Percentiles rank a stretch among this genome's conserved stretches.
Conservation (phyloP, 176 grass and related monocot genomes). For the Oryza australiensis region DNA sequence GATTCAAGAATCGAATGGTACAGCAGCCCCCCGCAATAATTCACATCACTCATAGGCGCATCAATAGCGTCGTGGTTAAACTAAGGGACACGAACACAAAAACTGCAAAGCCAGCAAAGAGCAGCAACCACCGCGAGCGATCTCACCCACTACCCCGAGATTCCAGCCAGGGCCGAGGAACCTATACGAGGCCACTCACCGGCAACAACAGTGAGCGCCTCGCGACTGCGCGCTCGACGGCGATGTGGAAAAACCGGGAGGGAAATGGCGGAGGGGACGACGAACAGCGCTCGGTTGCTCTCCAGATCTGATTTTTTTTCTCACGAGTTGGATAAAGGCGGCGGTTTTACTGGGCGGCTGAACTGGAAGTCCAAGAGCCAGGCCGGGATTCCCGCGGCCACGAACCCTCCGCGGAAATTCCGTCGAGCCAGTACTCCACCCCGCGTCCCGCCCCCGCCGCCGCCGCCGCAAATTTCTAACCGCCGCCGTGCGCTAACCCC, state of each 20-base stretch:
- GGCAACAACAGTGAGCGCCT: too few species aligned
- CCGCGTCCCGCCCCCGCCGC: too few species aligned
- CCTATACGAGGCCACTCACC: neutral
- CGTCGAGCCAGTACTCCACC: neutral
- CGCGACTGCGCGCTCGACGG: too few species aligned
- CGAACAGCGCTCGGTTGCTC: neutral
- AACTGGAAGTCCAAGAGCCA: neutral
- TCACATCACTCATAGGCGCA: neutral
- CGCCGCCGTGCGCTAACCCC: neutral
- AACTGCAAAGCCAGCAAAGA: too few species aligned
- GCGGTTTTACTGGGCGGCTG: neutral
- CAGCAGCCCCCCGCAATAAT: neutral
- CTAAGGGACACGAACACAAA: neutral
- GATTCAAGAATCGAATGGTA: neutral
- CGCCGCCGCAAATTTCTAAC: neutral
- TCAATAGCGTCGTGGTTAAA: neutral
- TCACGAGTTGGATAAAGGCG: neutral
- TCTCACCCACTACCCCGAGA: neutral
- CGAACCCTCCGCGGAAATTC: neutral
- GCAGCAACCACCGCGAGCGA: neutral
- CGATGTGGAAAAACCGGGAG: neutral
- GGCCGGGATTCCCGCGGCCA: neutral
- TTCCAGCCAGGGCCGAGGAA: neutral
- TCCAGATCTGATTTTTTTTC: neutral
- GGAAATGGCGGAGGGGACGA: neutral